Base-by-base conservation (phyloP, 2,329 filamentous ascomycete genomes). In the Drechmeria coniospora region DNA sequence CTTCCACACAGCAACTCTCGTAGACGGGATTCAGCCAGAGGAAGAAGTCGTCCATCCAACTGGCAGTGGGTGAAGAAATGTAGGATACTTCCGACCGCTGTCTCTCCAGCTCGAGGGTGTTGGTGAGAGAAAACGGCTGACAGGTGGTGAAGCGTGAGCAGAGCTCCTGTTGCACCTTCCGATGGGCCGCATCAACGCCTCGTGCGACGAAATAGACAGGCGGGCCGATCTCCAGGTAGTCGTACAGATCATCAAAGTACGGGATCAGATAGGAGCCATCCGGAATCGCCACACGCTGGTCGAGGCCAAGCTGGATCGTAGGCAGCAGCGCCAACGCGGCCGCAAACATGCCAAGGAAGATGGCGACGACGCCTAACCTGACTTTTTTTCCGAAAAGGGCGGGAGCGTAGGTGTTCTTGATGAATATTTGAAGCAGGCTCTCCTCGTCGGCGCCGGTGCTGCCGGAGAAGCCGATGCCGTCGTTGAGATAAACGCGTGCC, bases 1-100 rank as follows among this genome's bases (percentile, higher is more conserved):
- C 47, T 33, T 87, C 75, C 21, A 79, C 64, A 42, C 81, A 94
- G 56, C 67, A 75, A 27, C 66, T 58, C 24, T 84, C 79, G 14
- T 57, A 55, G 23, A 82, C 68, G 0, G 90, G 90, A 41, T 95
- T 92, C n/a, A 95, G 61, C 87, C 90, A 98, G 33, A 82, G 68
- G 55, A 95, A 83, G 56, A 83, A 95, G 47, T 98, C 90, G 39
- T 98, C 90, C 12, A 98, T 69, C 90, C 90, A 98, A 50, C 80
- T 94, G 3, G 92, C 90, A 1, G 87, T 76, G 0, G 84, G 79
- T 8, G 86, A 76, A 6, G 83, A 69, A 39, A 98, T 82, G 50
- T 84, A 95, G 1, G 84, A 94, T 1, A 87, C 63, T 6, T 92
- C 71, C 0, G 84, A 68, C 21, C 90, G 73, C 57, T 94, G 95